phyloP scores from a whole-genome alignment of 495 filamentous ascomycete genomes.

The Podospora sp. region DNA sequence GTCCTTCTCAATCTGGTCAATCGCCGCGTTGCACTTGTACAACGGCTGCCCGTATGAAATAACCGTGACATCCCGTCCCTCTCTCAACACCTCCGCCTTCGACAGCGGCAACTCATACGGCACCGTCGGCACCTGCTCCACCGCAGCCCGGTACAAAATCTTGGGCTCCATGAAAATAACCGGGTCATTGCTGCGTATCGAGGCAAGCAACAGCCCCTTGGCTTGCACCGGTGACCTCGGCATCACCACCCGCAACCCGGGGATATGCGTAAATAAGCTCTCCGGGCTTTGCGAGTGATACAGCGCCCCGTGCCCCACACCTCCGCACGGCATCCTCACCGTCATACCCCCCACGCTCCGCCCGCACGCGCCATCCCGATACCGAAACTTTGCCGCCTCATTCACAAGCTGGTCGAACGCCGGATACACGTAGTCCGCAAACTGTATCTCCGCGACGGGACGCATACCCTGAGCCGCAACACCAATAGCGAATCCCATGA shows the following conservation, averaged over 20 bases:
- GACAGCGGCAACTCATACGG: conserved; percentile 83
- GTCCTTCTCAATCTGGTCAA: conserved; percentile 78
- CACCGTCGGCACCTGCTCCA: conserved; percentile 87
- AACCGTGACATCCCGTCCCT: conserved; percentile 81
- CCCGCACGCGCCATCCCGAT: conserved; percentile 74
- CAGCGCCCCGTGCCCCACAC: conserved; percentile 93
- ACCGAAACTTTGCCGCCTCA: conserved; percentile 91
- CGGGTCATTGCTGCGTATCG: conserved; percentile 82
- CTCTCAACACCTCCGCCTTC: conserved; percentile 85
- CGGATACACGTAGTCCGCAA: conserved; percentile 96
- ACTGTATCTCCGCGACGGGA: conserved; percentile 95
- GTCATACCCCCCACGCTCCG: conserved; percentile 77
- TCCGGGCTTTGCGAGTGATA: conserved; percentile 97
- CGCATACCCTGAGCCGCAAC: conserved; percentile 89
- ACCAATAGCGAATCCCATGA: conserved; percentile 91
- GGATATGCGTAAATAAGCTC: conserved; percentile 87
- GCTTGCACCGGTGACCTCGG: conserved; percentile 89
- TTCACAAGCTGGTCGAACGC: conserved; percentile 98
- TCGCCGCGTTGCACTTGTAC: conserved; percentile 82
- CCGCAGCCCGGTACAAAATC: conserved; percentile 88
- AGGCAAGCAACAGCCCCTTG: conserved; percentile 84
- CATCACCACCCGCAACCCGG: conserved; percentile 86
- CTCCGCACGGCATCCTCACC: conserved; percentile 91
- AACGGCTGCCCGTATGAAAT: conserved; percentile 91
- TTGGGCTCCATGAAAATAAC: conserved; percentile 98